phyloP scores from a whole-genome alignment of 352 stramenopile genomes.

The Globisporangium apiculatum region DNA sequence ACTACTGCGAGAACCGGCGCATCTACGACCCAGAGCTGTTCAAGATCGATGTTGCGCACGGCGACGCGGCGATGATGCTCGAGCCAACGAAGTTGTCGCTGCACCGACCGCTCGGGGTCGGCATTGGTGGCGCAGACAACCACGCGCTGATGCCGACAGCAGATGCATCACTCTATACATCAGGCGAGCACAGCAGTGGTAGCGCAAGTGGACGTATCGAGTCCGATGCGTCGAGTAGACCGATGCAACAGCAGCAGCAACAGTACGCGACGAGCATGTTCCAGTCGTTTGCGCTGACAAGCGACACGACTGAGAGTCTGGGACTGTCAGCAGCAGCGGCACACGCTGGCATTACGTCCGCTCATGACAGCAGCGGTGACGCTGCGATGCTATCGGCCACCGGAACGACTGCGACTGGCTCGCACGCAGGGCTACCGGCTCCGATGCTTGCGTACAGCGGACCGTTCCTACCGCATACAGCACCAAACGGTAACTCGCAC shows the following conservation, averaged over 20 bases:
- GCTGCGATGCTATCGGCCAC: background rate
- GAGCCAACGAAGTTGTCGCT: background rate
- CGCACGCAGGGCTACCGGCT: background rate
- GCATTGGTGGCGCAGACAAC: background rate
- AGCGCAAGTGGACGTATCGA: background rate
- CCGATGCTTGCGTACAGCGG: slow-evolving; percentile 5
- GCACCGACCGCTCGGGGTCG: background rate
- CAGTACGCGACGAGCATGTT: background rate
- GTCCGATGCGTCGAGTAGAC: background rate
- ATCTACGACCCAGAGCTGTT: slow-evolving; percentile 74
- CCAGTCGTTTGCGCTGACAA: background rate
- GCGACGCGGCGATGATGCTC: background rate
- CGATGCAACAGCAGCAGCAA: background rate
- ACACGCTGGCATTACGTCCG: background rate
- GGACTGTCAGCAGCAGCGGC: background rate
- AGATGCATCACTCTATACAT: background rate
- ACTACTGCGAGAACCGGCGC: slow-evolving; percentile 71
- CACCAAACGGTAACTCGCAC: background rate
- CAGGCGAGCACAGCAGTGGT: background rate
- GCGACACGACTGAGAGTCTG: background rate
- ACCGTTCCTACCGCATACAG: slow-evolving; percentile 4
- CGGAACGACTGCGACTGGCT: background rate
- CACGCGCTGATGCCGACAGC: background rate
- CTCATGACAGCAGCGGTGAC: background rate
- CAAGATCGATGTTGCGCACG: slow-evolving; percentile 34